A percentile compares a stretch with the other conserved stretches of the same genome.
Conservation (phyloP, 2,329 filamentous ascomycete genomes). For the Alternaria postmessia region DNA sequence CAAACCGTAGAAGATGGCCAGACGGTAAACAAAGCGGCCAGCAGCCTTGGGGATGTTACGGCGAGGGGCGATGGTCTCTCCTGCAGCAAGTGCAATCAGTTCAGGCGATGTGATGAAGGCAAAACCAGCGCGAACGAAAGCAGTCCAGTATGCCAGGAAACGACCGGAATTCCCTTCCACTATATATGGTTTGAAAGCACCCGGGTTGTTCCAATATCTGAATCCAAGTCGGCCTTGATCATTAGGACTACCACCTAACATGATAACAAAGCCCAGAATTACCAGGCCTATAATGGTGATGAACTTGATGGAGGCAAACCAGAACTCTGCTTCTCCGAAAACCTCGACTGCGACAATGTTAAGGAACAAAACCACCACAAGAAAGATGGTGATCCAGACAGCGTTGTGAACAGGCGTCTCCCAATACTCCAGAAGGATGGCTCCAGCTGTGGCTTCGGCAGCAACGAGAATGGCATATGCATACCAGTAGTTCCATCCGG, state of each 20-base stretch:
- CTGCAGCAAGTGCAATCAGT: slow-evolving; percentile 45
- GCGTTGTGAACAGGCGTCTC: slow-evolving; percentile 40
- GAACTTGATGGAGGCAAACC: slow-evolving; percentile 61
- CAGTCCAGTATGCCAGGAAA: slow-evolving; percentile 67
- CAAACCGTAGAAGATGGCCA: slow-evolving; percentile 63
- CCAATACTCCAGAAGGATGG: slow-evolving; percentile 49
- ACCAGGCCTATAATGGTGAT: slow-evolving; percentile 49
- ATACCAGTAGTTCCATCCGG: slow-evolving; percentile 40
- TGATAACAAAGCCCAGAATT: slow-evolving; percentile 47
- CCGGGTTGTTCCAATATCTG: slow-evolving; percentile 72
- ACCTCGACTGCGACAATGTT: slow-evolving; percentile 48
- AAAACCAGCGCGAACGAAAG: slow-evolving; percentile 62
- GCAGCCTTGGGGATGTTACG: slow-evolving; percentile 62
- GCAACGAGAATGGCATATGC: slow-evolving; percentile 48
- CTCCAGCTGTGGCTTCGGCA: slow-evolving; percentile 45
- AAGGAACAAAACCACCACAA: slow-evolving; percentile 45
- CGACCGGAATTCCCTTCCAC: slow-evolving; percentile 66
- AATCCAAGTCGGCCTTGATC: slow-evolving; percentile 61
- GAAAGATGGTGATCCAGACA: slow-evolving; percentile 50
- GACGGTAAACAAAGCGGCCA: slow-evolving; percentile 61
- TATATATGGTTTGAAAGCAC: slow-evolving; percentile 57
- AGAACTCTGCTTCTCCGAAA: slow-evolving; percentile 60
- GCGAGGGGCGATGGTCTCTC: slow-evolving; percentile 47
- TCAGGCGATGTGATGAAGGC: slow-evolving; percentile 52
- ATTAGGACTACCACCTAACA: slow-evolving; percentile 47